Base-by-base conservation (phyloP, 768 basidiomycete genomes). In the Trametes cubensis region DNA sequence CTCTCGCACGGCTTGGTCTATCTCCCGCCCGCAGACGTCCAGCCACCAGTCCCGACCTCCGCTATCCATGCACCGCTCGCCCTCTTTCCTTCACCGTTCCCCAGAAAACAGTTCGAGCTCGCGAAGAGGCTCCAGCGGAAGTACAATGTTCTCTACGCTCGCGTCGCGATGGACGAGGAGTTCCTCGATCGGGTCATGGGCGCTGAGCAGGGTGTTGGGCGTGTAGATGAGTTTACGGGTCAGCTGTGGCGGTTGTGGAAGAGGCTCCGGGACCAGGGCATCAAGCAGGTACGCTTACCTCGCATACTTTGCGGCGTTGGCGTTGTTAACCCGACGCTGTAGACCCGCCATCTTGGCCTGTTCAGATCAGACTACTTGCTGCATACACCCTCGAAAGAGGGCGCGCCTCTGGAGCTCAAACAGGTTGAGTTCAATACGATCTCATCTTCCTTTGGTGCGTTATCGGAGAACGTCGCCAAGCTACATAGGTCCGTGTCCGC, bases 381-480 rank as follows among this genome's bases (percentile, higher is more conserved):
- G 21, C 94, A 99, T 66, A 74, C 79, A 8, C 34, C 34, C 10
- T 79, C 79, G 2, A 65, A 67, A 0, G 62, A 66, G 4, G 70
- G 70, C 30, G 72, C 76, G 28, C 70, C 78, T 3, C 69, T 79
- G 15, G 74, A 77, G 6, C 74, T 99, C 64, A 96, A 95, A 72
- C 96, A 99, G 75, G 96, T 98, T 44, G 96, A 99, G 73, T 97
- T 98, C 77, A 99, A 99, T 72, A 97, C 96, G 10, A 95, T 98
- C 64, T 93, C 95, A 2, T 85, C 88, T 0, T 95, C 94, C 0
- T 96, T 98, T 72, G 96, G 94, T 0, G 70, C 87, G 1, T 79
- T 98, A 15, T 91, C 91, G 0, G 79, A 90, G 64, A 80, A 79
- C 40, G 78, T 81, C 11, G 80, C 89, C 4, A 83, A 85, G 23